Evolutionary conservation across 1,139 yeast species (phyloP).

Genomic region (Pichia sp.): DNA sequence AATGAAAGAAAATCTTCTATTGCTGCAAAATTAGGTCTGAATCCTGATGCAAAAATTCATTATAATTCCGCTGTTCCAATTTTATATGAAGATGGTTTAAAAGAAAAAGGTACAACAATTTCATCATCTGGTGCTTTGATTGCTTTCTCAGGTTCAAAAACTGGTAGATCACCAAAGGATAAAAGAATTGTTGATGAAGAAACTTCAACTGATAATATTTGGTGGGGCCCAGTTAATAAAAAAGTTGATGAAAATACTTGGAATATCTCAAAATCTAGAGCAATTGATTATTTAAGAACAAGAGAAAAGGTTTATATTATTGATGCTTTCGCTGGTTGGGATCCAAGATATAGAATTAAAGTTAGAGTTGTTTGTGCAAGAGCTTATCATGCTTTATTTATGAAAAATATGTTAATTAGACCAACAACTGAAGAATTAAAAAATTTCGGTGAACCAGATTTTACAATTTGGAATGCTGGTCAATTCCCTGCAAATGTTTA

Average conservation of each 20-base stretch:
- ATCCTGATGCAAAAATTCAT: slow-evolving; percentile 48
- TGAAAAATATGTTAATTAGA: slow-evolving; percentile 97
- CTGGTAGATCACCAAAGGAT: slow-evolving; percentile 98
- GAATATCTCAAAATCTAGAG: slow-evolving; percentile 95
- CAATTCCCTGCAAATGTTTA: slow-evolving; percentile 97
- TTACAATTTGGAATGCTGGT: slow-evolving; percentile 98
- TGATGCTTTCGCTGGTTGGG: slow-evolving; percentile 99
- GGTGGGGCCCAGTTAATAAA: slow-evolving; percentile 99
- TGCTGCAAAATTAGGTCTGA: slow-evolving; percentile 33
- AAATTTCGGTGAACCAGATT: slow-evolving; percentile 95
- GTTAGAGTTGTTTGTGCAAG: slow-evolving; percentile 97
- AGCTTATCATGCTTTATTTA: slow-evolving; percentile 96
- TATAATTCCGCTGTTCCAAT: slow-evolving; percentile 94
- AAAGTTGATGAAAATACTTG: slow-evolving; percentile 92
- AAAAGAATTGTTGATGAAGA: slow-evolving; percentile 96
- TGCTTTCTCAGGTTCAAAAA: slow-evolving; percentile 93
- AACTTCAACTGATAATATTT: slow-evolving; percentile 72
- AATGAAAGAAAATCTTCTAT: slow-evolving; percentile 26
- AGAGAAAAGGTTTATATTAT: slow-evolving; percentile 91
- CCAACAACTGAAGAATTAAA: slow-evolving; percentile 87
- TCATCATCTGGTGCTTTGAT: slow-evolving; percentile 92
- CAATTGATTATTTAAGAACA: slow-evolving; percentile 93
- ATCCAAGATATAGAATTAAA: slow-evolving; percentile 94
- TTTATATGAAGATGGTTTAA: slow-evolving; percentile 89
- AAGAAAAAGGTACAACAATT: slow-evolving; percentile 86